Evolutionary conservation across 352 stramenopile genomes (phyloP).

Genomic region (Pilasporangium apinafurcum): DNA sequence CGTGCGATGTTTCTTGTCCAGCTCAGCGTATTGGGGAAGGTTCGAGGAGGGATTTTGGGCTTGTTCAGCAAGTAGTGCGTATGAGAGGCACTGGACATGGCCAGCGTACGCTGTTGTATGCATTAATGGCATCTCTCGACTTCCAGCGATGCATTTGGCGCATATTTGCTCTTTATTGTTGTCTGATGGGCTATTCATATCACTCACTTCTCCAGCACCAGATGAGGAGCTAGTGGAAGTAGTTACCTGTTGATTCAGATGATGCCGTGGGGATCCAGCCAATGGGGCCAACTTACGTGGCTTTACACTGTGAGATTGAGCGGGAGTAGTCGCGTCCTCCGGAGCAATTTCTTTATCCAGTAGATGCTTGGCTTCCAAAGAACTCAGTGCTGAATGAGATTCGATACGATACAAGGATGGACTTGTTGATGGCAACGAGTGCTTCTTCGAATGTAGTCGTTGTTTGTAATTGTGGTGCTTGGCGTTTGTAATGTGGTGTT

Average conservation of each 20-base stretch:
- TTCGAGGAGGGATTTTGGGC: no score
- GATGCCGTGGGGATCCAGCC: slow-evolving; percentile 4
- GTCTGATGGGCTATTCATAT: no score
- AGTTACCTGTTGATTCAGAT: background rate
- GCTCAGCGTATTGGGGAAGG: slow-evolving; percentile 5
- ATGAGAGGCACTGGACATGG: slow-evolving; percentile 27
- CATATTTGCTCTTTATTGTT: slow-evolving; percentile 11
- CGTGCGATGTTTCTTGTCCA: slow-evolving; percentile 60
- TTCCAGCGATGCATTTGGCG: slow-evolving; percentile 24
- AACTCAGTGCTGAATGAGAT: slow-evolving; percentile 55
- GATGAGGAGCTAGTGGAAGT: background rate
- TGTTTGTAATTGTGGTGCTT: no score
- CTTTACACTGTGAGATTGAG: slow-evolving; percentile 3
- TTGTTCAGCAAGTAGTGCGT: slow-evolving; percentile 19
- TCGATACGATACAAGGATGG: slow-evolving; percentile 52
- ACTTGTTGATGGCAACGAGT: background rate
- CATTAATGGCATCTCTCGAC: slow-evolving; percentile 47
- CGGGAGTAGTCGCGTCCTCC: background rate
- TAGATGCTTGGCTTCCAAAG: slow-evolving; percentile 35
- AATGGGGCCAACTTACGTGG: slow-evolving; percentile 22
- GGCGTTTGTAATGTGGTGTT: slow-evolving; percentile 1
- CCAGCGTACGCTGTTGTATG: slow-evolving; percentile 53
- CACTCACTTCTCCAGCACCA: no score
- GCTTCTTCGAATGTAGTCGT: no score
- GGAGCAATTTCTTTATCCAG: background rate